Percentiles rank a stretch among this genome's conserved stretches.
Conservation (phyloP, 2,329 filamentous ascomycete species). For the Colletotrichum limetticola region DNA sequence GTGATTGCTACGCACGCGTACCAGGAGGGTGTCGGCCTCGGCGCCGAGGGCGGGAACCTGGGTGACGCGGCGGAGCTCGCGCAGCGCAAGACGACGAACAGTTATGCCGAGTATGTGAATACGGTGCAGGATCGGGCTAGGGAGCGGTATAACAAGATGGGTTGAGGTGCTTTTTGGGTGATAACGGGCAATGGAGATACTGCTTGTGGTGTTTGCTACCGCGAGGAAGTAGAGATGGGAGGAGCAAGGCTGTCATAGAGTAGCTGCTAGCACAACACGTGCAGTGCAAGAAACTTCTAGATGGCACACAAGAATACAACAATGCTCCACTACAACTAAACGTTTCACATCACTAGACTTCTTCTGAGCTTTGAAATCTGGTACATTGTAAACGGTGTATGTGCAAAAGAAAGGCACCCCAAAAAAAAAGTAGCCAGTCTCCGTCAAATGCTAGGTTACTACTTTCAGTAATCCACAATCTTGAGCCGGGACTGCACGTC, state of each 20-base stretch:
- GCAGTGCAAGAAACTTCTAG: too few relatives aligned
- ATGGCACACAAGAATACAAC: neutral
- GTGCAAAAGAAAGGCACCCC: neutral
- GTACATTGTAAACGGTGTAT: neutral
- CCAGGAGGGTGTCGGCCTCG: constrained; percentile 74
- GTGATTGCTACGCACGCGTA: constrained; percentile 74
- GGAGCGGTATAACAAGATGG: constrained; percentile 71
- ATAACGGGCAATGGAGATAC: neutral
- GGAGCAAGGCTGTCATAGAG: too few relatives aligned
- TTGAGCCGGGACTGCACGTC: constrained; percentile 74
- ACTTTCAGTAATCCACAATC: constrained; percentile 69
- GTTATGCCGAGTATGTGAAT: constrained; percentile 71
- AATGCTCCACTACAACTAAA: neutral
- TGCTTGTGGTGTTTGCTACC: neutral
- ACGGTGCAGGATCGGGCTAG: constrained; percentile 74
- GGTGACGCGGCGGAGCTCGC: constrained; percentile 75
- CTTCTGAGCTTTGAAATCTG: neutral
- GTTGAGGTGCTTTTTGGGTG: neutral
- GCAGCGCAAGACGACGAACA: constrained; percentile 68
- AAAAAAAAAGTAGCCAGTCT: neutral
- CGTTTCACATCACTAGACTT: neutral
- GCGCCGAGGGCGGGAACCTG: constrained; percentile 75
- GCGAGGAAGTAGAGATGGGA: neutral
- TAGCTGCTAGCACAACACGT: too few relatives aligned
- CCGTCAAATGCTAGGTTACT: neutral